Base-by-base conservation (phyloP, 106 monocot genomes). In the Amphibolis antarctica region DNA sequence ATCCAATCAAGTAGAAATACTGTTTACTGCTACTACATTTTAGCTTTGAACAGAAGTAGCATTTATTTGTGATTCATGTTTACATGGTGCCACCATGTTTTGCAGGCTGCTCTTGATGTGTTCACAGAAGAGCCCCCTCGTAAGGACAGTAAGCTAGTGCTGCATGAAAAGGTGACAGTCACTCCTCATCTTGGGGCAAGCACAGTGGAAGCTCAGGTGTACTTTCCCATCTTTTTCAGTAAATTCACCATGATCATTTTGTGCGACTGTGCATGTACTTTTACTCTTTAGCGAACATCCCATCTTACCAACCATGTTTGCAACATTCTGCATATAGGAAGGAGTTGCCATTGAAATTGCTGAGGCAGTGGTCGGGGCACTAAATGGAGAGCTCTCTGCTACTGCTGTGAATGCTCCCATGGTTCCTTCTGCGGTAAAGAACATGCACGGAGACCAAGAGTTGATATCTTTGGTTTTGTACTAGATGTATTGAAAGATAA, bases 391-490 rank as follows among this genome's bases (percentile, higher is more conserved):
- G 51, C 69, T 69, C 21, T 57, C 69, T 59, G 44, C 69, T 22
- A 69, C 69, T n/a, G 69, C 69, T 29, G 69, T 69, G 28, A 69
- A 69, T 50, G 69, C 69, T 23, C 69, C 69, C 46, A 69, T 69
- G 69, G 60, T 69, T 30, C 48, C 69, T 60, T 46, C 60, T 15
- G 73, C 66, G 73, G 73, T 74, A 59, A 14, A n/a, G 11, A 18
- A 47, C 22, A 49, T 25, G 25, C n/a, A n/a, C 15, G 19, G 11
- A 61, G 47, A 30, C 14, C 30, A 12, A n/a, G 19, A 46, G 15
- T 46, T 20, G 10, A 0, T 6, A 10, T 48, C 22, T 47, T 14
- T 13, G 4, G 23, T 28, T 21, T 62, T 59, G 11, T 59, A 12
- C 28, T 46, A 0, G 0, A 46, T 9, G 14, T 9, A 3, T 42